These are phyloP conservation scores for Neonectria magnoliae DNA, from an alignment of 2,329 filamentous ascomycete genomes.

Conservation along the genomic window DNA sequence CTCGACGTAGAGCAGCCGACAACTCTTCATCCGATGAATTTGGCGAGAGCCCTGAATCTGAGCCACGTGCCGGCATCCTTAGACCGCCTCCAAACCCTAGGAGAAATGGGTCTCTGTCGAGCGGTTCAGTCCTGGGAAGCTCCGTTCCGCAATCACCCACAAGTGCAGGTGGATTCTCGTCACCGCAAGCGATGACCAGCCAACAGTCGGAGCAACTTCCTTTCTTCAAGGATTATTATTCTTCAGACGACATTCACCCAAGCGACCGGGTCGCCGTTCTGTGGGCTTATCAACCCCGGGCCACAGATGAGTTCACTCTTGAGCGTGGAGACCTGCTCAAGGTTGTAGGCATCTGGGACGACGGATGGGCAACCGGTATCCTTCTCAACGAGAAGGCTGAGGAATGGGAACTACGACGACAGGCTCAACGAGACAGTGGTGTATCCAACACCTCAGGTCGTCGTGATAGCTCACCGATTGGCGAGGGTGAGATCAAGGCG, in stretches of 20 bases:
- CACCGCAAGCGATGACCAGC: conserved; percentile 82
- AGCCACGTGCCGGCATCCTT: conserved; percentile 64
- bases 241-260: conserved; percentile 92
- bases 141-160: conserved; percentile 79
- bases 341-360: conserved; percentile 98
- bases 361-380: conserved; percentile 96
- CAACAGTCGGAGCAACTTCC: conserved; percentile 95
- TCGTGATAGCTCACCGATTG: conserved; percentile 69
- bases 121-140: conserved; percentile 77
- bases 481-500: conserved; percentile 88
- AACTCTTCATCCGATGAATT: conserved; percentile 79
- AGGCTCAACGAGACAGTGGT: conserved; percentile 89
- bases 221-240: conserved; percentile 99
- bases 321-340: conserved; percentile 98
- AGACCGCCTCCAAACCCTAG: conserved; percentile 70
- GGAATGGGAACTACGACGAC: conserved; percentile 83
- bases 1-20: conserved; percentile 58
- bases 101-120: conserved; percentile 89
- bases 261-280: conserved; percentile 89
- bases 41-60: conserved; percentile 76
- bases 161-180: conserved; percentile 80
- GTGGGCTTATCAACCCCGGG: conserved; percentile 97
- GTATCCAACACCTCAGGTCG: conserved; percentile 82
- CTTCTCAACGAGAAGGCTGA: conserved; percentile 85
- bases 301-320: conserved; percentile 90